Evolutionary conservation across 1,284 basidiomycete species (phyloP), one percentile per base, ranked within the genome.

Genomic region (Ceratobasidium papillatum): DNA sequence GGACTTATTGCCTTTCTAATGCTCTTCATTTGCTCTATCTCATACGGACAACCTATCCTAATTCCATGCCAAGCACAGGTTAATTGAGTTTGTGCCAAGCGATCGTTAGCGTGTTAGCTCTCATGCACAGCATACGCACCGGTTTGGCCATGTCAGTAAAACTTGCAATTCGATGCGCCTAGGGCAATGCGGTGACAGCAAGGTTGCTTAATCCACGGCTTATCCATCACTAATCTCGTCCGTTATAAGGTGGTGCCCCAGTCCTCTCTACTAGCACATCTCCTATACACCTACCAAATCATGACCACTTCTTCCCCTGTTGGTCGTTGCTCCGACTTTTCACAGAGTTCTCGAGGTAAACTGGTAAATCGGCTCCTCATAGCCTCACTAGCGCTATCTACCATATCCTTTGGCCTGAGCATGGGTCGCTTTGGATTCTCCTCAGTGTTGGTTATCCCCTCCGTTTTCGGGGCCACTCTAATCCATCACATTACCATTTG

Each of bases 351-450:
- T 27, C 25, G 25, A 30, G 58, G 58, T 5, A 61, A 61, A 43
- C 9, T 22, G 7, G 17, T 61, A 19, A 43, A 36, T 19, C 34
- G 58, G 4, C 14, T 61, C 2, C 38, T 61, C 34, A 38, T 61
- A 4, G 22, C 19, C 17, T 61, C 58, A 32, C 36, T 61, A 0
- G 38, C 22, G 12, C 32, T 69, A 17, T 19, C 32, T 17, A 27
- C 51, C 32, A 30, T 69, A 12, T 69, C 65, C 34, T 54, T 69
- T n/a, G 52, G 32, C 30, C 34, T 69, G 22, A 43, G 12, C 22
- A 56, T 58, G 52, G 25, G 4, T n/a, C 51, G 22, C 14, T 58
- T 41, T 30, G 65, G 65, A 19, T 7, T 14, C 12, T 8, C 2
- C 11, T 69, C 65, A 1, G 1, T 69, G 8, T 58, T 36, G 8